Conservation (phyloP, 495 filamentous ascomycete species). For the Pseudoneurospora amorphoporcata region DNA sequence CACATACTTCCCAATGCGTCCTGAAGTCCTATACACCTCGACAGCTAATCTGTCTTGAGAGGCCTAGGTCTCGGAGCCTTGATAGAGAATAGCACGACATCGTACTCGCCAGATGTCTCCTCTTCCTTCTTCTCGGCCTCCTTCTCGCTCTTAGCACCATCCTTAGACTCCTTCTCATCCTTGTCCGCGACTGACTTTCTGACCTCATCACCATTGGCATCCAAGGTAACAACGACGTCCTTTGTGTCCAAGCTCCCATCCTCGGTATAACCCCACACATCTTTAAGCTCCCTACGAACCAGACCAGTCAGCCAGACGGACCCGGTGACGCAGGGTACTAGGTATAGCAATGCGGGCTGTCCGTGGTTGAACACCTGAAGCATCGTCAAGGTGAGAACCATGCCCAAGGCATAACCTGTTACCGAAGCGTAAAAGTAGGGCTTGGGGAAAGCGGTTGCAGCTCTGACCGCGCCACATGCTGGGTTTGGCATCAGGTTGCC, state of each 20-base stretch:
- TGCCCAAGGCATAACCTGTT: conserved; percentile 67
- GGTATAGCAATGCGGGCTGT: conserved; percentile 86
- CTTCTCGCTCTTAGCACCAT: neutral
- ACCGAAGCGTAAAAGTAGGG: conserved; percentile 77
- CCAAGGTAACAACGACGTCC: conserved; percentile 36
- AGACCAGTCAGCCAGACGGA: conserved; percentile 74
- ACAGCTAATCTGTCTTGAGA: neutral
- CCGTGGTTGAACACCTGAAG: conserved; percentile 71
- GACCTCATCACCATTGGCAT: conserved; percentile 12
- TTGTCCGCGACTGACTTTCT: conserved; percentile 1
- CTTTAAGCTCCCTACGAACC: conserved; percentile 52
- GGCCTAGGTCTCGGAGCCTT: conserved; percentile 10
- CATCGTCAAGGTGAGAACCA: conserved; percentile 65
- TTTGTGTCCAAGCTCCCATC: conserved; percentile 42
- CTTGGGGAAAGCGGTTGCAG: conserved; percentile 58
- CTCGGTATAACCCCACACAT: conserved; percentile 80
- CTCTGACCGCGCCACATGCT: conserved; percentile 33
- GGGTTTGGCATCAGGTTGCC: conserved; percentile 19
- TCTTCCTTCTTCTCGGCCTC: conserved; percentile 1
- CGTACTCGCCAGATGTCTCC: conserved; percentile 2
- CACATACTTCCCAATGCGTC: no score
- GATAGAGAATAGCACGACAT: conserved; percentile 21
- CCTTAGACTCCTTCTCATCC: neutral
- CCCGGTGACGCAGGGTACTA: conserved; percentile 76
- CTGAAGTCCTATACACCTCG: neutral